A percentile compares a stretch with the other conserved stretches of the same genome.
These are phyloP conservation scores for Cladophialophora immunda DNA, from an alignment of 2,329 filamentous ascomycete genomes.

Conservation along the genomic window DNA sequence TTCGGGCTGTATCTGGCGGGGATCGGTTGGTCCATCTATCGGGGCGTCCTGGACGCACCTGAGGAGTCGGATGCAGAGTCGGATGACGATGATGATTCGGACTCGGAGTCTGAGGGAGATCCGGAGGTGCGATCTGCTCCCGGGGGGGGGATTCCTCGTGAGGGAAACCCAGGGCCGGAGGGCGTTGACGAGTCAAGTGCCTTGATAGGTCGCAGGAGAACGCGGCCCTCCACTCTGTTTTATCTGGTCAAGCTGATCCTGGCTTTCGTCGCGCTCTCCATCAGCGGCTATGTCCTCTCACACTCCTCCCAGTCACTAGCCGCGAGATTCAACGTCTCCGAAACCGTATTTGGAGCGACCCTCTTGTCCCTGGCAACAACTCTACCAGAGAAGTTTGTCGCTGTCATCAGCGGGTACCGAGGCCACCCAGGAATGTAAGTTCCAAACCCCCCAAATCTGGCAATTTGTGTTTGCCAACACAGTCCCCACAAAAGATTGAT, in stretches of 20 bases:
- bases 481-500: background rate
- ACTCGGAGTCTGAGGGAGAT: background rate
- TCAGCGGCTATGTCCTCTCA: constrained; percentile 60
- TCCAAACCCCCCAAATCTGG: background rate
- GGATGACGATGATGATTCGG: background rate
- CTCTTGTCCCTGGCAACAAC: constrained; percentile 63
- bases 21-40: constrained; percentile 57
- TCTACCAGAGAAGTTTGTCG: constrained; percentile 63
- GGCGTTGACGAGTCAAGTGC: constrained; percentile 8
- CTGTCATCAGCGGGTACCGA: constrained; percentile 57
- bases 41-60: constrained; percentile 52
- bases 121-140: background rate
- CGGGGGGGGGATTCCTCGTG: background rate
- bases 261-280: constrained; percentile 54
- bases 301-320: constrained; percentile 55
- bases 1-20: constrained; percentile 58
- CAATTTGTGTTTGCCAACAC: too few relatives aligned
- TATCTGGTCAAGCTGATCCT: constrained; percentile 55
- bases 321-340: constrained; percentile 54
- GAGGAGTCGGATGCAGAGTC: constrained; percentile 53
- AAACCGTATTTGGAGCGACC: constrained; percentile 57
- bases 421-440: constrained; percentile 56
- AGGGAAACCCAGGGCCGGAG: background rate
- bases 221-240: constrained; percentile 46
- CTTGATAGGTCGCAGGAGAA: constrained; percentile 17